A percentile compares a stretch with the other conserved stretches of the same genome.
Conservation (phyloP, 2,329 filamentous ascomycete species). For the Neofusicoccum umdonicola region DNA sequence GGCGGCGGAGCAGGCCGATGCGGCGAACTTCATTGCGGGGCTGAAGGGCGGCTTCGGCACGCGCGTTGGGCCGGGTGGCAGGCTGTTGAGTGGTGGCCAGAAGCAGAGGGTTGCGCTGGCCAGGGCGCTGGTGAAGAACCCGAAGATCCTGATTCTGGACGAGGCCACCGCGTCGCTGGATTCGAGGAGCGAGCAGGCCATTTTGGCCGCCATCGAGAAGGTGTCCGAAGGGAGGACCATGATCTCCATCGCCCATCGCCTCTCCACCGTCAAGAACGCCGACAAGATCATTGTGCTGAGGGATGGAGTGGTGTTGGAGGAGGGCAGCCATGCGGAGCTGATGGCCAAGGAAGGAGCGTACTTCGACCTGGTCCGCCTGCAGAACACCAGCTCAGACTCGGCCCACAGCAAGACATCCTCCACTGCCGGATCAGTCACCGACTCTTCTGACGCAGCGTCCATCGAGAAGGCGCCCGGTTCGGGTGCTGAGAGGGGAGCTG, state of each 20-base stretch:
- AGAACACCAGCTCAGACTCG: constrained; percentile 31
- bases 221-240: constrained; percentile 35
- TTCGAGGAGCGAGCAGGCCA: constrained; percentile 56
- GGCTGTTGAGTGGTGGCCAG: constrained; percentile 57
- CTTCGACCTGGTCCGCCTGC: constrained; percentile 50
- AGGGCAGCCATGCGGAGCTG: constrained; percentile 36
- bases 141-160: constrained; percentile 58
- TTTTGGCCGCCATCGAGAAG: constrained; percentile 45
- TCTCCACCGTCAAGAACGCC: constrained; percentile 37
- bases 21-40: constrained; percentile 53
- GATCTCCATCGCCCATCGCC: constrained; percentile 38
- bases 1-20: constrained; percentile 60
- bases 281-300: constrained; percentile 41
- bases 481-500: constrained; percentile 20
- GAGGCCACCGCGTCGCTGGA: constrained; percentile 63
- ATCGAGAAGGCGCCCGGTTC: constrained; percentile 20
- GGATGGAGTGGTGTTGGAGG: constrained; percentile 36
- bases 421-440: constrained; percentile 16
- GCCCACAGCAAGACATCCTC: neutral
- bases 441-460: constrained; percentile 17
- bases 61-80: constrained; percentile 54
- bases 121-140: constrained; percentile 54
- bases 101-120: constrained; percentile 61
- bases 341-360: constrained; percentile 42
- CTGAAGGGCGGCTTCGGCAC: constrained; percentile 51